Evolutionary conservation across 78 protist species (phyloP).

Genomic region (Chrysochromulina tobinii): DNA sequence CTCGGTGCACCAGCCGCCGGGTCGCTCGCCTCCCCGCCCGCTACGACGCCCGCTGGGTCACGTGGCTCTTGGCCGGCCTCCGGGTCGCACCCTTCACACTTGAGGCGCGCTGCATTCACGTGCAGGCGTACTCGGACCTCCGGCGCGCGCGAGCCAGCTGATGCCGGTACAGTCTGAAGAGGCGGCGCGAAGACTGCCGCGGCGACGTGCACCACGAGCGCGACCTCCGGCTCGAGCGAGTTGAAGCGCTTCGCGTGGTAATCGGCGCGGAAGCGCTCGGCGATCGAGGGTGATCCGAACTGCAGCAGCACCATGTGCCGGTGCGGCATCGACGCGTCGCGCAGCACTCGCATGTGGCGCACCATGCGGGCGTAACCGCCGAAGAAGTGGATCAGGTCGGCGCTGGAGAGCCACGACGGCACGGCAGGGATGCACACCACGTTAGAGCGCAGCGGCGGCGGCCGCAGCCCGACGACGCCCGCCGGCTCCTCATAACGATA

Average conservation of each 20-base stretch:
- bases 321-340: conserved; percentile 7
- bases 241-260: background rate
- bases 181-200: no score
- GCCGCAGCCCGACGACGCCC: background rate
- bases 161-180: no score
- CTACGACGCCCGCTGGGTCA: no score
- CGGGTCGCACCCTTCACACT: no score
- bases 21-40: no score
- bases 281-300: background rate
- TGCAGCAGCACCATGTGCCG: background rate
- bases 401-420: background rate
- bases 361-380: background rate
- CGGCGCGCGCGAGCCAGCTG: no score
- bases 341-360: background rate
- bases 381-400: background rate
- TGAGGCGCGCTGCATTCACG: no score
- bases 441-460: conserved; percentile 16
- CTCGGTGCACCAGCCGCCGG: no score
- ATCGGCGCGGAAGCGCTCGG: conserved; percentile 13
- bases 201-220: conserved; percentile 14
- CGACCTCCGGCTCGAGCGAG: conserved; percentile 16
- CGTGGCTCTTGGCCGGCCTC: no score
- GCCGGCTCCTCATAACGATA: background rate
- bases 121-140: no score
- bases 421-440: background rate